phyloP scores from a whole-genome alignment of 306 rosid species.

The Cucurbita moschata region DNA sequence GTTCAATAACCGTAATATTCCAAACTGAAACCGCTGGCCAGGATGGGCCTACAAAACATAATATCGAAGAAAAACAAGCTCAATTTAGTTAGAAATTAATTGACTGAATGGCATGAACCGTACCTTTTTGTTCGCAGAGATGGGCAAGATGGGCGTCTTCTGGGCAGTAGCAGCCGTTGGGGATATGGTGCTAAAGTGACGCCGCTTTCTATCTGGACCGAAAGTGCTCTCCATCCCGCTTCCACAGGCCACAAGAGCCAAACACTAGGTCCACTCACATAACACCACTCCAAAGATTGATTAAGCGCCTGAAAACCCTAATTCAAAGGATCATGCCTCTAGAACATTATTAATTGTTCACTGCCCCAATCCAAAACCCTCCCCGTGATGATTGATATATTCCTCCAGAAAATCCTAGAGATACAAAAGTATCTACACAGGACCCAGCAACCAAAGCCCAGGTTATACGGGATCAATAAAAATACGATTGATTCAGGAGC shows the following conservation, averaged over 20 bases:
- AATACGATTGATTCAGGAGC: neutral
- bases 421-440: neutral
- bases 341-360: neutral
- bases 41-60: neutral
- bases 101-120: neutral
- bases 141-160: slow-evolving; percentile 56
- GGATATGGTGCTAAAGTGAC: slow-evolving; percentile 74
- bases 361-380: neutral
- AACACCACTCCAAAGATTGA: slow-evolving; percentile 7
- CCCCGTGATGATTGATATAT: neutral
- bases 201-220: slow-evolving; percentile 84
- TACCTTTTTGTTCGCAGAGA: slow-evolving; percentile 85
- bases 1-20: neutral
- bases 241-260: slow-evolving; percentile 40
- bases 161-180: slow-evolving; percentile 59
- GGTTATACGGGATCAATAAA: neutral
- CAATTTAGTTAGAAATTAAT: neutral
- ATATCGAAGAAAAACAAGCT: neutral
- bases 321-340: slow-evolving; percentile 12
- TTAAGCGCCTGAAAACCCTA: slow-evolving; percentile 35
- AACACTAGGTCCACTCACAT: slow-evolving; percentile 32
- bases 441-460: neutral
- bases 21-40: neutral
- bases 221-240: slow-evolving; percentile 73
- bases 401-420: neutral